Conservation (phyloP, 2,329 filamentous ascomycete genomes). For the Hypoxylon sp. region DNA sequence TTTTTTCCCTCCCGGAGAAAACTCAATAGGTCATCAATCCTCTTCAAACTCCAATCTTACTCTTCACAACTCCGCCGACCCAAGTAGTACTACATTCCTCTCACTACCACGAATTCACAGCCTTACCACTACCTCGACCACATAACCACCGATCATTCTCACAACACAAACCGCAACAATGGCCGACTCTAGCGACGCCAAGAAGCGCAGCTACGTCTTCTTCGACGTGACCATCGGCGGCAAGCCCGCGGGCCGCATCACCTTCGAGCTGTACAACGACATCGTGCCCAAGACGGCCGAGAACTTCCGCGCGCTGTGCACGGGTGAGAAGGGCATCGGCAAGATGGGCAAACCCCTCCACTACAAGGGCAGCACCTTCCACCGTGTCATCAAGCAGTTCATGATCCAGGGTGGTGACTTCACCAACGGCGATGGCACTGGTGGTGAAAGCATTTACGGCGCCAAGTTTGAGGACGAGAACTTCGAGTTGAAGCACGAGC, state of each 20-base stretch:
- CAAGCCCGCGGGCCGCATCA: constrained; percentile 79
- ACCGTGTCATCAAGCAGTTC: constrained; percentile 98
- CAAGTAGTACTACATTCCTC: neutral
- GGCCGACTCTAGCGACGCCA: constrained; percentile 58
- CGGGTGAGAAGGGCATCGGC: constrained; percentile 90
- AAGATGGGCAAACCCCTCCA: constrained; percentile 86
- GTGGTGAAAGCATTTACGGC: constrained; percentile 97
- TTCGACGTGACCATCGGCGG: constrained; percentile 91
- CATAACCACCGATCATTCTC: neutral
- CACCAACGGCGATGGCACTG: constrained; percentile 92
- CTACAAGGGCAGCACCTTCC: constrained; percentile 94
- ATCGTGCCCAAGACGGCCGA: constrained; percentile 95
- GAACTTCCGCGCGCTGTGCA: constrained; percentile 95
- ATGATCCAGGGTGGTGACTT: constrained; percentile 99
- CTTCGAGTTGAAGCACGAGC: constrained; percentile 91
- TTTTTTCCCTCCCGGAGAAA: constrained; percentile 3
- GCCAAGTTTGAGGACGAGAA: constrained; percentile 98
- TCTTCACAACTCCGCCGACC: constrained; percentile 1
- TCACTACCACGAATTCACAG: constrained; percentile 3
- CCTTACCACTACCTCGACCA: constrained; percentile 10
- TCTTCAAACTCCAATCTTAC: neutral
- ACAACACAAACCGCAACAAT: constrained; percentile 3
- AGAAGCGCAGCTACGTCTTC: constrained; percentile 83
- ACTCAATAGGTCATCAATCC: neutral
- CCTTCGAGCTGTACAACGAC: constrained; percentile 82